Evolutionary conservation across 2,329 filamentous ascomycete species (phyloP).

Genomic region (Penicillium griseofulvum): DNA sequence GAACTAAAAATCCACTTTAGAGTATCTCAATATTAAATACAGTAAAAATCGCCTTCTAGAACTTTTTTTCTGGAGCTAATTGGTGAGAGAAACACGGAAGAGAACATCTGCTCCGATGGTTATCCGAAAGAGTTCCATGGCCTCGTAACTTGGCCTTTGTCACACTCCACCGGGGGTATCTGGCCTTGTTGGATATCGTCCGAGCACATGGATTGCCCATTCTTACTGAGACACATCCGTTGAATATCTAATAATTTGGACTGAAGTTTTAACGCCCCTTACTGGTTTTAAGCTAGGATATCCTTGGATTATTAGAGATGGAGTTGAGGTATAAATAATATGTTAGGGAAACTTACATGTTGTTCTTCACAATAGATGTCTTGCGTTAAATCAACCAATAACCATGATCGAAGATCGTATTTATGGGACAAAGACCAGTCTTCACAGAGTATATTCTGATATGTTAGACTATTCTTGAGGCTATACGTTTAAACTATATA

Average conservation of each 20-base stretch:
- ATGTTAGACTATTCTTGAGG: background rate
- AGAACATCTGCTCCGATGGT: background rate
- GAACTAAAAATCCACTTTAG: constrained; percentile 4
- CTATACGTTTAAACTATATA: background rate
- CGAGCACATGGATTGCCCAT: constrained; percentile 3
- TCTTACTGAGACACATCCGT: background rate
- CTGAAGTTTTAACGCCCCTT: background rate
- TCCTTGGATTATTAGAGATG: background rate
- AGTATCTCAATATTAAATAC: constrained; percentile 1
- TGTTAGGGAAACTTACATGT: background rate
- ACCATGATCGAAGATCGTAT: background rate
- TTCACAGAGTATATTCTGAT: background rate
- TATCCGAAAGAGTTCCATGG: background rate
- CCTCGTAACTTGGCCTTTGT: background rate
- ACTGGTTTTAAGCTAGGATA: background rate
- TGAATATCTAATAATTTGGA: background rate
- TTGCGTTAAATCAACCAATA: constrained; percentile 1
- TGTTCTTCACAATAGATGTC: constrained; percentile 2
- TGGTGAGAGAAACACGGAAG: background rate
- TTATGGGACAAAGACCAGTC: background rate
- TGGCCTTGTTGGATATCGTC: constrained; percentile 17
- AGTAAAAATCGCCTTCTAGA: constrained; percentile 24
- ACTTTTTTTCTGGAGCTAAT: constrained; percentile 15
- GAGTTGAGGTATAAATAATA: background rate
- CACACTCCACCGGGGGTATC: constrained; percentile 5